Conservation (phyloP, 1,139 yeast genomes). For the Pichia sp. region DNA sequence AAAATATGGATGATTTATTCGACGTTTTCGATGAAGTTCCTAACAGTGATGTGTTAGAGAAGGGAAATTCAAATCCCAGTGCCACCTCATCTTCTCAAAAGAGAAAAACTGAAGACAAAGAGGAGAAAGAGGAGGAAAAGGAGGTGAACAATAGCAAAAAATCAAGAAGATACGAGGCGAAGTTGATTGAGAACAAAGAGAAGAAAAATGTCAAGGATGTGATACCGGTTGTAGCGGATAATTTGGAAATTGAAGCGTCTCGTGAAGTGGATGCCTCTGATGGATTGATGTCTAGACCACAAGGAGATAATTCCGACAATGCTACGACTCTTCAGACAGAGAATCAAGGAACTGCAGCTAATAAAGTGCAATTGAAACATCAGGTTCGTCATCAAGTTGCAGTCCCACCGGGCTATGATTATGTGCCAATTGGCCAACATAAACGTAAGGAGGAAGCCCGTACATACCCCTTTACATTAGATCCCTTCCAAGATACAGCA, state of each 20-base stretch:
- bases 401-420: constrained; percentile 84
- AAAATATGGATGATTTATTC: constrained; percentile 50
- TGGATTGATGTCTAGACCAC: constrained; percentile 48
- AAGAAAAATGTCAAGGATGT: constrained; percentile 35
- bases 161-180: constrained; percentile 24
- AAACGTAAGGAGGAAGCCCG: constrained; percentile 71
- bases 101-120: constrained; percentile 21
- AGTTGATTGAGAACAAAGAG: constrained; percentile 30
- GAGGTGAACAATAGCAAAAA: constrained; percentile 6
- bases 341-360: constrained; percentile 28
- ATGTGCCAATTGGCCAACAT: constrained; percentile 84
- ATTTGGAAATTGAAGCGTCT: constrained; percentile 86
- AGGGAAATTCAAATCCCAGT: constrained; percentile 5
- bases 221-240: constrained; percentile 77
- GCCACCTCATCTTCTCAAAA: constrained; percentile 4
- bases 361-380: constrained; percentile 65
- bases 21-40: constrained; percentile 64
- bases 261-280: constrained; percentile 79
- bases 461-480: constrained; percentile 88
- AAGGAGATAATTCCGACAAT: background rate
- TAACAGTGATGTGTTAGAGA: constrained; percentile 24
- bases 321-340: background rate
- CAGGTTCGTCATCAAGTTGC: constrained; percentile 98
- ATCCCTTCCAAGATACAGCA: constrained; percentile 95
- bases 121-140: constrained; percentile 22